Conservation (phyloP, 169 alveolate species). For the Plasmodium fragile region DNA sequence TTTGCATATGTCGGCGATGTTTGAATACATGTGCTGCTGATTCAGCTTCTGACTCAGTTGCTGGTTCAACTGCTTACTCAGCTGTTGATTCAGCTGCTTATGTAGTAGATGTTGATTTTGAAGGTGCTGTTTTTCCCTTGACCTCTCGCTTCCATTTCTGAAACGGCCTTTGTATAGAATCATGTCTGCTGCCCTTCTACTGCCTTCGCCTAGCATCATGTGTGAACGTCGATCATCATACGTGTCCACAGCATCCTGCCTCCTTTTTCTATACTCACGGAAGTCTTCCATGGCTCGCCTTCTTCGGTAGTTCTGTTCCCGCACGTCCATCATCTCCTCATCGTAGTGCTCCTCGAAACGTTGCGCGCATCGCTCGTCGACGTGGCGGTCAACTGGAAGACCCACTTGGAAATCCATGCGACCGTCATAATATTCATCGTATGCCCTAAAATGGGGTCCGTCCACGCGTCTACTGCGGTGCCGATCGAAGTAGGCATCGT, state of each 20-base stretch:
- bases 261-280: conserved; percentile 6
- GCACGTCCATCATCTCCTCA: not conserved
- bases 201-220: not conserved
- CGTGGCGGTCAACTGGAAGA: not conserved
- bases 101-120: not conserved
- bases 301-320: not conserved
- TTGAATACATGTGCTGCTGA: conserved; percentile 21
- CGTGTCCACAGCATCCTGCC: not conserved
- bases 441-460: not conserved
- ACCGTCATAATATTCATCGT: not conserved
- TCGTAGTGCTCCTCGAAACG: not conserved
- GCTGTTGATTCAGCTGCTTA: not conserved
- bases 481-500: not conserved
- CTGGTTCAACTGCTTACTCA: too few species aligned
- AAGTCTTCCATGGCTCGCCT: not conserved
- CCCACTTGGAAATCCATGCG: not conserved
- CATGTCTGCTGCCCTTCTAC: not conserved
- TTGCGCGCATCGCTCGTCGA: not conserved
- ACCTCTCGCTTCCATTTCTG: not conserved
- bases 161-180: not conserved
- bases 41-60: too few species aligned
- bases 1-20: conserved; percentile 44
- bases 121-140: not conserved
- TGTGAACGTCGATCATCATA: conserved; percentile 1
- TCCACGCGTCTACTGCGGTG: not conserved